Base-by-base conservation (phyloP, 305 asterid genomes). In the Euphrasia arctica region DNA sequence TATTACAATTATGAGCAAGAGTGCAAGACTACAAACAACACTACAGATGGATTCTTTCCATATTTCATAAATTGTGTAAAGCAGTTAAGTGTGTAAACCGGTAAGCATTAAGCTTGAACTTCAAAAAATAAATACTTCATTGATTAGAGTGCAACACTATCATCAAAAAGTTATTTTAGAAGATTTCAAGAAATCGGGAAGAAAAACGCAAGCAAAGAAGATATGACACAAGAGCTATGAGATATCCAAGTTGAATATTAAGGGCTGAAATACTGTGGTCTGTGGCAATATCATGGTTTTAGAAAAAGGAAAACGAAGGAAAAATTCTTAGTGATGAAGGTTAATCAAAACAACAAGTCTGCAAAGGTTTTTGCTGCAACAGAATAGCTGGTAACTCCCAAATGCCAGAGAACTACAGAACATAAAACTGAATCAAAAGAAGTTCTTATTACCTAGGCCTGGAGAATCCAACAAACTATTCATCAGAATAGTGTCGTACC, bases 401-500 rank as follows among this genome's bases (percentile, higher is more conserved):
- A 55, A 59, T 47, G 15, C 45, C 55, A 25, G 54, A 28, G 31
- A 48, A 66, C 11, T 43, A 14, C 18, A 36, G 27, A 58, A 42
- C 13, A 43, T n/a, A 47, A 18, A 70, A 62, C 22, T 61, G 63
- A 68, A 64, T 52, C 29, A 48, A 60, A 27, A 63, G 59, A 72
- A 67, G 45, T 63, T 75, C 65, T 73, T 57, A 60, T 43, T 86
- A 93, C 99, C 99, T 79, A 85, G 86, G 45, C 97, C 96, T 42
- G 96, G 95, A 78, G 88, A 83, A 82, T 79, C 70, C 89, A 90
- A 73, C 83, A 93, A 79, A 81, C 97, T 93, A 76, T 93, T 93
- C 94, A 90, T 93, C 81, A 93, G 72, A 72, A 93, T 93, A 63
- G 99, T 90, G 79, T 93, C 99, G 67, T 93, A 93, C 62, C 99